Base-by-base conservation (phyloP, 2,329 filamentous ascomycete genomes). In the Monosporascus sp. region DNA sequence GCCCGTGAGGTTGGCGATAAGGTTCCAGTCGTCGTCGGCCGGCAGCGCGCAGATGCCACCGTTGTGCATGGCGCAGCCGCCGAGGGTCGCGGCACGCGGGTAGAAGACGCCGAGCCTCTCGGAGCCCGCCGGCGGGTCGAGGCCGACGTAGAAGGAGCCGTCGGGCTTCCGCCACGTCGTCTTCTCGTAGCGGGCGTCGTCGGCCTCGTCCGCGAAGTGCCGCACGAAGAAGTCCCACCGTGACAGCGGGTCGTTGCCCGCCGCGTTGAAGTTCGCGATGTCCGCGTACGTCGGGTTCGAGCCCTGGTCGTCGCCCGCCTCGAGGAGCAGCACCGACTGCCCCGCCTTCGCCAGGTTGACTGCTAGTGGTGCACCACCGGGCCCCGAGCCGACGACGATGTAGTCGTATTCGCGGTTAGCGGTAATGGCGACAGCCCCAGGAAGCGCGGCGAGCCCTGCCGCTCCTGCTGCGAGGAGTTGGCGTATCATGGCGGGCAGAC, bases 171-270 rank as follows among this genome's bases (percentile, higher is more conserved):
- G 59, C 65, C 64, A 69, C 20, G 62, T 65, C 15, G 60, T 64
- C 42, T 63, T 62, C 39, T 65, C 58, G 34, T 67, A 66, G 47
- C 65, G 74, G 9, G 68, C 62, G 62, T 80, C 80, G 11, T 74
- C 72, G 55, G 75, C 77, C 62, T 82, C 79, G 56, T 81, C 73
- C 9, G 72, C 67, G 56, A 79, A 82, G 61, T 83, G 80, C 52
- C 74, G 74, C 50, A 82, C 77, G 56, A 76, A 83, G 66, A 79
- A 82, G 66, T 82, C 78, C 80, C 80, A 83, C 51, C 72, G 68
- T 8, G 65, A 65, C 48, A 62, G 63, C 22, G 74, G 71, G 54
- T 76, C 72, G 53, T 73, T 68, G 24, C 63, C 64, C 15, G 62
- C 64, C 9, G 70, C 74, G 56, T 80, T 74, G 59, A 65, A 66